Conservation (phyloP, 1,139 yeast genomes). For the Kurtzmaniella quercitrusa region DNA sequence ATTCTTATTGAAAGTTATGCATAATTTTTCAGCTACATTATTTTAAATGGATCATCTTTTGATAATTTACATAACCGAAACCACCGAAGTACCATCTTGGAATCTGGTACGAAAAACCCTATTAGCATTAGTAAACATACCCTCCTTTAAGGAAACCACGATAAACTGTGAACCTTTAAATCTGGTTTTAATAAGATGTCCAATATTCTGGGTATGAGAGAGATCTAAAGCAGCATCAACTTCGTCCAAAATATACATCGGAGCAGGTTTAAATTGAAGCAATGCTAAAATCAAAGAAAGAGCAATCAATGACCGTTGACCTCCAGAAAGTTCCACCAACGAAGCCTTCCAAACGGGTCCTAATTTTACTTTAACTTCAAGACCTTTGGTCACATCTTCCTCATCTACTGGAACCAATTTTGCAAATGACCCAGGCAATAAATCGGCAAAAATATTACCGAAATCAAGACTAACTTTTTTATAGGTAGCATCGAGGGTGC, state of each 20-base stretch:
- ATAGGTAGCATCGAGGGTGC: conserved; percentile 81
- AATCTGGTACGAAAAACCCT: conserved; percentile 89
- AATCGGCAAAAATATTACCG: conserved; percentile 87
- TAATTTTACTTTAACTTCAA: conserved; percentile 85
- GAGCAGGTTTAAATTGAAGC: conserved; percentile 94
- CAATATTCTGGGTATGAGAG: conserved; percentile 96
- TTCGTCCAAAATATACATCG: conserved; percentile 95
- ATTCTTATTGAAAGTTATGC: too few relatives aligned
- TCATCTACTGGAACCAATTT: conserved; percentile 80
- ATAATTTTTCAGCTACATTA: too few relatives aligned
- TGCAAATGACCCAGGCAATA: conserved; percentile 87
- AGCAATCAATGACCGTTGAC: conserved; percentile 93
- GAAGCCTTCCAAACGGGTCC: conserved; percentile 97
- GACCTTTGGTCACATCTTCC: conserved; percentile 81
- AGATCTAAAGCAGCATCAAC: conserved; percentile 97
- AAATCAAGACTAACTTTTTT: conserved; percentile 82
- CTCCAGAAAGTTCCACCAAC: conserved; percentile 92
- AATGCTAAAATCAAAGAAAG: conserved; percentile 85
- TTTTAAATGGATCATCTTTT: too few relatives aligned
- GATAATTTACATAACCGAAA: conserved; percentile 46
- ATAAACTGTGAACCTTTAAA: conserved; percentile 95
- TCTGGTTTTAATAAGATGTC: conserved; percentile 89
- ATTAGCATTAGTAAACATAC: conserved; percentile 97
- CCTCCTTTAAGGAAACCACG: conserved; percentile 94
- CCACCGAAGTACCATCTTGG: conserved; percentile 96